phyloP scores from a whole-genome alignment of 805 yeast species.

The Ogataea paraovalis region DNA sequence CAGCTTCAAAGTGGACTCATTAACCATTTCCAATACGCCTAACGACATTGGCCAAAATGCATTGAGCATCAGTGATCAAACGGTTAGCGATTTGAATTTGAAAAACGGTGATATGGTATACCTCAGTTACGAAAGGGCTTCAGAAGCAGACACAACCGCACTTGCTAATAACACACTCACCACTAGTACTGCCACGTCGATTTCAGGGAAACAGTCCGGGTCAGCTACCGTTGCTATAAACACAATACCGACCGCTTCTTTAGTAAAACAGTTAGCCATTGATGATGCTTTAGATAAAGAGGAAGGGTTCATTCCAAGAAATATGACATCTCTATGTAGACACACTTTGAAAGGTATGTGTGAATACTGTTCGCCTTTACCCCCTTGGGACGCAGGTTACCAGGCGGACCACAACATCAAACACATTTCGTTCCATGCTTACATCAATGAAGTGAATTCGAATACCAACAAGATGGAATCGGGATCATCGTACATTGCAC shows the following conservation, averaged over 20 bases:
- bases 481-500: conserved; percentile 71
- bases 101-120: conserved; percentile 60
- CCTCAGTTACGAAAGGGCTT: conserved; percentile 32
- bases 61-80: conserved; percentile 22
- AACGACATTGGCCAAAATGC: conserved; percentile 40
- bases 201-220: conserved; percentile 5
- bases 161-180: neutral
- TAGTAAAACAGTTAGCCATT: conserved; percentile 48
- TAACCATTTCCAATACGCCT: conserved; percentile 44
- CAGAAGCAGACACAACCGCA: neutral
- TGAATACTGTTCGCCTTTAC: conserved; percentile 92
- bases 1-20: conserved; percentile 27
- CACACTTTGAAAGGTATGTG: conserved; percentile 97
- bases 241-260: neutral
- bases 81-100: conserved; percentile 43
- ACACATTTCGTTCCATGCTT: conserved; percentile 83
- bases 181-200: neutral
- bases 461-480: conserved; percentile 55
- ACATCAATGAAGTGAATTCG: conserved; percentile 69
- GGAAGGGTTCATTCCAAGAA: conserved; percentile 70
- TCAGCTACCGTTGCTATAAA: conserved; percentile 10
- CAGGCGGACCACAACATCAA: conserved; percentile 73
- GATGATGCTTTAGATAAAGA: conserved; percentile 64
- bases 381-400: conserved; percentile 88
- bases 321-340: conserved; percentile 61